Percentiles rank a stretch among this genome's conserved stretches.
Evolutionary conservation across 176 grass and related monocot genomes (phyloP).

Genomic region (Oryza punctata): DNA sequence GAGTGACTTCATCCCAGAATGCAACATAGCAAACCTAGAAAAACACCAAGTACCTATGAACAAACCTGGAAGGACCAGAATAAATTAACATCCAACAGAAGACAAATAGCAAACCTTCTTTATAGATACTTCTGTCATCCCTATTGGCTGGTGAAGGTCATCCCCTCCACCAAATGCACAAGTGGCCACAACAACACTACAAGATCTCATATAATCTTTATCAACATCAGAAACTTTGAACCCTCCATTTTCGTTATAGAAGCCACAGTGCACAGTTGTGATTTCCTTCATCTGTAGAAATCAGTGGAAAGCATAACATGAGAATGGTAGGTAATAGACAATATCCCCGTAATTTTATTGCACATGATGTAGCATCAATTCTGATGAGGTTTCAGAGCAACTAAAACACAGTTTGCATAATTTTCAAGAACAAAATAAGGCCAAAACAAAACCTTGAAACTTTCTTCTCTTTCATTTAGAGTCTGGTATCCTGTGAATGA

Average conservation of each 20-base stretch:
- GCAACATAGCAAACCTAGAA: conserved; percentile 90
- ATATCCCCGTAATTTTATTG: neutral
- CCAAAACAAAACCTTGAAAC: conserved; percentile 74
- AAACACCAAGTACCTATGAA: neutral
- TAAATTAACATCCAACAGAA: neutral
- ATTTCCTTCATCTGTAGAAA: conserved; percentile 64
- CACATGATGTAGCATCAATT: neutral
- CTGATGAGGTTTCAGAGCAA: neutral
- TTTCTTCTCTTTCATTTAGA: conserved; percentile 82
- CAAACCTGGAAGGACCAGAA: conserved; percentile 25
- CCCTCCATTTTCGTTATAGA: conserved; percentile 77
- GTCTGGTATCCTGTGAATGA: conserved; percentile 84
- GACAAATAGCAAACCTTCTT: conserved; percentile 54
- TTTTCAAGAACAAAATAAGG: conserved; percentile 35
- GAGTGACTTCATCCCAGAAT: conserved; percentile 94
- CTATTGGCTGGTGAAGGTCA: conserved; percentile 95
- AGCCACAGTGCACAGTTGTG: conserved; percentile 76
- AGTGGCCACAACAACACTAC: conserved; percentile 70
- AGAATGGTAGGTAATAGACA: neutral
- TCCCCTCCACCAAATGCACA: conserved; percentile 99
- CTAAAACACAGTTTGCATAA: conserved; percentile 15
- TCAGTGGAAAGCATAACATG: conserved; percentile 1
- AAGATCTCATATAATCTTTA: conserved; percentile 73
- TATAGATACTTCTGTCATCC: conserved; percentile 71
- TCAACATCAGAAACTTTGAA: conserved; percentile 77